Evolutionary conservation across 1,284 basidiomycete genomes (phyloP), one percentile per base, ranked within the genome.

Genomic region (Cutaneotrichosporon arboriforme): DNA sequence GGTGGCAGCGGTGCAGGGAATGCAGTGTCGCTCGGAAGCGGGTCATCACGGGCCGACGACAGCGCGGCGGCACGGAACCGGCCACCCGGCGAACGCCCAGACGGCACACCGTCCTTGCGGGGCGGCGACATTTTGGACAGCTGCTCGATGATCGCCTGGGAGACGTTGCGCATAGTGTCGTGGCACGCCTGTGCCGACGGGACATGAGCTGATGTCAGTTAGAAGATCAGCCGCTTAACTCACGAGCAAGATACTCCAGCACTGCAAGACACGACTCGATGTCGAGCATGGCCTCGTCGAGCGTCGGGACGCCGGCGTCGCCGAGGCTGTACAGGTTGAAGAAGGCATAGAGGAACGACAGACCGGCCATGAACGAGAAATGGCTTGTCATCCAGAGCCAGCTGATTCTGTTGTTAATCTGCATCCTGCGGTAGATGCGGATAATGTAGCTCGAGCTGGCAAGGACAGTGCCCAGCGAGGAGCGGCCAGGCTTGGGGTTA

Each of bases 301-400:
- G 56, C 0, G 66, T 69, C 8, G 73, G 73, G 14, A 73, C 67
- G 34, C 70, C 70, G 5, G 58, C 56, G 39, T 68, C 74, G n/a
- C 73, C 73, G 39, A 72, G 63, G 44, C 65, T 67, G 53, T 76
- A 70, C 36, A 77, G 65, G 60, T 77, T 77, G 69, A 72, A 75
- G 45, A 69, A 72, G 20, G 70, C 72, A 54, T 77, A 77, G 23
- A 77, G 63, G 64, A 74, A 77, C 2, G 74, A 75, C 22, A 77
- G 62, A 21, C 75, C 75, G 8, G 74, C 75, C 73, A 73, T 71
- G 62, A 76, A 74, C 17, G 68, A 65, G 49, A 69, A 73, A 49
- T 73, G 71, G 21, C 65, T 67, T 61, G 73, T 75, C 66, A 77
- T 67, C 75, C 75, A 77, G 20, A 74, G 61, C 68, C 74, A 77